These are phyloP conservation scores for Boletus vermiculosoides DNA, from an alignment of 768 basidiomycete species.

Conservation along the genomic window DNA sequence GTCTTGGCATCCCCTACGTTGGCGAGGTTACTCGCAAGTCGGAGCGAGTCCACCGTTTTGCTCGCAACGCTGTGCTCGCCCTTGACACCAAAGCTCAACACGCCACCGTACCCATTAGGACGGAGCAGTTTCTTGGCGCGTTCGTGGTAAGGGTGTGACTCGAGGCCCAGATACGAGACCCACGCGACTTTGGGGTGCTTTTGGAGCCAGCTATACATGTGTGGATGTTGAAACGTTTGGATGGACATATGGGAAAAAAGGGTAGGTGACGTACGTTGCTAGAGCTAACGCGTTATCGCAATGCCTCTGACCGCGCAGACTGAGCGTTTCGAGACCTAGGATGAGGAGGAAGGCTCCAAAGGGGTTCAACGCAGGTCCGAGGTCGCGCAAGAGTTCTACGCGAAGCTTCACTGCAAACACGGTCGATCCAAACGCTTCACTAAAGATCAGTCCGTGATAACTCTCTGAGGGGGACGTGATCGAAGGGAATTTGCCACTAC, in stretches of 20 bases:
- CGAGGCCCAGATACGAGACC: slow-evolving; percentile 78
- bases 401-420: slow-evolving; percentile 55
- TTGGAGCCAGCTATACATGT: slow-evolving; percentile 46
- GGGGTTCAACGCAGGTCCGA: slow-evolving; percentile 53
- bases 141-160: slow-evolving; percentile 56
- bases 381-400: slow-evolving; percentile 50
- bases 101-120: slow-evolving; percentile 56
- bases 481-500: slow-evolving; percentile 52
- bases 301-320: slow-evolving; percentile 57
- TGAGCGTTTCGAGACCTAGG: slow-evolving; percentile 63
- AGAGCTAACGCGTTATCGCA: slow-evolving; percentile 53
- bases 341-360: slow-evolving; percentile 58
- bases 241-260: neutral
- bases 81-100: slow-evolving; percentile 76
- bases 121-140: slow-evolving; percentile 58
- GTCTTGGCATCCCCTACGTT: slow-evolving; percentile 71
- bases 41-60: slow-evolving; percentile 66
- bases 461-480: slow-evolving; percentile 56
- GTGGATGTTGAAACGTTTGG: too few relatives aligned
- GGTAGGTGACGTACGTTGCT: slow-evolving; percentile 36
- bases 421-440: slow-evolving; percentile 48
- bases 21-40: slow-evolving; percentile 68
- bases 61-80: slow-evolving; percentile 53
- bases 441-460: slow-evolving; percentile 54
- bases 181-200: slow-evolving; percentile 65